Conservation (phyloP, 2,329 filamentous ascomycete species). For the Phialemoniopsis sp. region DNA sequence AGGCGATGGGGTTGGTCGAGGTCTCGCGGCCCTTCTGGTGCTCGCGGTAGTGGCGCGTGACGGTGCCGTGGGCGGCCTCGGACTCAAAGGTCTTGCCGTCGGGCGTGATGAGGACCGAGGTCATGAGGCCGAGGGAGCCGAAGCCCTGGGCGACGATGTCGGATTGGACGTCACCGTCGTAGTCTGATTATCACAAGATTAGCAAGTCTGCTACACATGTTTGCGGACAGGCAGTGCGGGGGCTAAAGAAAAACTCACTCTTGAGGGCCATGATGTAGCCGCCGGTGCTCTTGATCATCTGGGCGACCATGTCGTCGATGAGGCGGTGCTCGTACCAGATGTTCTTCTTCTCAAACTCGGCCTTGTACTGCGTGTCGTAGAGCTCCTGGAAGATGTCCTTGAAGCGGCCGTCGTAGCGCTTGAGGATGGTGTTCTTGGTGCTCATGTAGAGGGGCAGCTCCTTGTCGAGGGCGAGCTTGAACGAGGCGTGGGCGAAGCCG, state of each 20-base stretch:
- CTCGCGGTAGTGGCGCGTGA: conserved; percentile 97
- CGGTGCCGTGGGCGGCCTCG: conserved; percentile 96
- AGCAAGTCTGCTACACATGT: too few species aligned
- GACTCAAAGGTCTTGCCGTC: conserved; percentile 97
- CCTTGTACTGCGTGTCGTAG: conserved; percentile 83
- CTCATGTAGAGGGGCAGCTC: conserved; percentile 96
- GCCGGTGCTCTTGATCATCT: conserved; percentile 99
- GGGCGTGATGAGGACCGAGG: conserved; percentile 92
- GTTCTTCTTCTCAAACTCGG: conserved; percentile 81
- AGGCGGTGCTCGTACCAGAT: conserved; percentile 99
- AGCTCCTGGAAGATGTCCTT: conserved; percentile 99
- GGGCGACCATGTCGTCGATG: conserved; percentile 99
- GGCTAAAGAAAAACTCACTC: conserved; percentile 61
- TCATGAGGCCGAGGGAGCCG: conserved; percentile 97
- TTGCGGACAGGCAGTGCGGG: too few species aligned
- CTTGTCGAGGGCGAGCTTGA: conserved; percentile 91
- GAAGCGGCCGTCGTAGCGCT: conserved; percentile 97
- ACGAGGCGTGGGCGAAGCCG: conserved; percentile 92
- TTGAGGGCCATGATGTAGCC: conserved; percentile 98
- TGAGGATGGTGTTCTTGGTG: conserved; percentile 99
- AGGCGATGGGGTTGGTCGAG: conserved; percentile 97
- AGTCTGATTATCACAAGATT: conserved; percentile 58
- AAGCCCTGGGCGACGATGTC: conserved; percentile 98
- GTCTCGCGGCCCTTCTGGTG: conserved; percentile 98
- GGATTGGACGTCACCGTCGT: conserved; percentile 98